phyloP scores from a whole-genome alignment of 805 yeast species.

The Suhomyces pyralidae region DNA sequence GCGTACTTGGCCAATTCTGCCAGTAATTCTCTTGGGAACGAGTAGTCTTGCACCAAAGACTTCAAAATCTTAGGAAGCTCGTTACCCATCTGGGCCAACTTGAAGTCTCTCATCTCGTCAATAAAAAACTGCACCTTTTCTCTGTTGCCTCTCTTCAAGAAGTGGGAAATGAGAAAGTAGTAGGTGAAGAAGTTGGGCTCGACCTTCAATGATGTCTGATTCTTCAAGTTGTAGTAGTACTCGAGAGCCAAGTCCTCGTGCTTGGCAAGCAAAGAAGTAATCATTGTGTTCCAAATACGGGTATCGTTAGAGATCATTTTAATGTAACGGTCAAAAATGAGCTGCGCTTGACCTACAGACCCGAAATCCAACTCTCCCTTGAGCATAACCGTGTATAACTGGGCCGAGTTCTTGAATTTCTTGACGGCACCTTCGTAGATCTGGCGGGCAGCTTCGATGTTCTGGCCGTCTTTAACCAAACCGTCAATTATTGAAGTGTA shows the following conservation, averaged over 20 bases:
- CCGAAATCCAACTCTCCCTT: conserved; percentile 46
- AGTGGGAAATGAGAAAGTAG: conserved; percentile 45
- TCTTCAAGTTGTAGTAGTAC: conserved; percentile 36
- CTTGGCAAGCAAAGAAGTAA: conserved; percentile 25
- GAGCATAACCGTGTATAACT: conserved; percentile 46
- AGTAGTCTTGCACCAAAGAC: conserved; percentile 12
- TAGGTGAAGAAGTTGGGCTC: conserved; percentile 51
- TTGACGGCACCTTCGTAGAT: conserved; percentile 43
- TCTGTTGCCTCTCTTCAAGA: conserved; percentile 27
- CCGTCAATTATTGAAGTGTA: conserved; percentile 53
- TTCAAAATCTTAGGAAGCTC: conserved; percentile 37
- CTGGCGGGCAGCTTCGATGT: conserved; percentile 49
- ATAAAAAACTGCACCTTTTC: conserved; percentile 34
- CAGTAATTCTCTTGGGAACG: conserved; percentile 10
- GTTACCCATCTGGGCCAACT: conserved; percentile 34
- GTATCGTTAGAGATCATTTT: conserved; percentile 33
- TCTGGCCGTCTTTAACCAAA: conserved; percentile 45
- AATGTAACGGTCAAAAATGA: conserved; percentile 33
- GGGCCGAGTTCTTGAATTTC: conserved; percentile 29
- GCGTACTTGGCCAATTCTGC: neutral
- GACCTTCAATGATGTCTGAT: conserved; percentile 14
- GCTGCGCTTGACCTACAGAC: conserved; percentile 26
- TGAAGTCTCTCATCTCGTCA: conserved; percentile 32
- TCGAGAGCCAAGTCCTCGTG: conserved; percentile 39
- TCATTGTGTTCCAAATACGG: conserved; percentile 42